Evolutionary conservation across 1,139 yeast genomes (phyloP).

Genomic region (Zygosaccharomyces sapae): DNA sequence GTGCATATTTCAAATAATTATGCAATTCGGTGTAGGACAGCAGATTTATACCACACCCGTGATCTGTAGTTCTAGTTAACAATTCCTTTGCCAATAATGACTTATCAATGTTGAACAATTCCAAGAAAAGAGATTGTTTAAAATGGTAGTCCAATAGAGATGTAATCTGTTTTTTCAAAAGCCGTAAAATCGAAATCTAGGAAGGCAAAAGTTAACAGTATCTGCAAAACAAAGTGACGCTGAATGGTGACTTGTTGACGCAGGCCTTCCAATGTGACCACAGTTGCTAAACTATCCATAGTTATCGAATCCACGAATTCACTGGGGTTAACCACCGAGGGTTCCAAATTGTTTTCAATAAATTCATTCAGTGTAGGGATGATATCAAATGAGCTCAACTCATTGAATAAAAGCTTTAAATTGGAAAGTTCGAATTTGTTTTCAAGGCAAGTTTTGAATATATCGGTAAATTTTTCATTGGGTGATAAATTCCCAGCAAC

Average conservation of each 20-base stretch:
- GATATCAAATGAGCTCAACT: constrained; percentile 34
- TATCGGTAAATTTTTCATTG: constrained; percentile 32
- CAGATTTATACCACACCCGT: constrained; percentile 26
- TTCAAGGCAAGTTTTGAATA: constrained; percentile 38
- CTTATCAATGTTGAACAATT: constrained; percentile 28
- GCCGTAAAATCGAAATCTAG: constrained; percentile 29
- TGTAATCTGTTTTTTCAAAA: constrained; percentile 23
- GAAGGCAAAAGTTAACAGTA: constrained; percentile 28
- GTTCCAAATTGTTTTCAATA: constrained; percentile 25
- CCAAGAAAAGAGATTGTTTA: constrained; percentile 27
- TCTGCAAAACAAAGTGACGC: constrained; percentile 25
- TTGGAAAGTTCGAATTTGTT: constrained; percentile 33
- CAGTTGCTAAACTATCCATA: constrained; percentile 19
- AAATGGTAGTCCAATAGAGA: constrained; percentile 26
- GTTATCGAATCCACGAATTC: constrained; percentile 25
- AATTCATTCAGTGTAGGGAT: constrained; percentile 24
- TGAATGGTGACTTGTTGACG: constrained; percentile 27
- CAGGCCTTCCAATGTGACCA: constrained; percentile 24
- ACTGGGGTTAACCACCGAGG: constrained; percentile 3
- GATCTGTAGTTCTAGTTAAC: constrained; percentile 23
- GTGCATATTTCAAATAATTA: constrained; percentile 20
- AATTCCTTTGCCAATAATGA: constrained; percentile 20
- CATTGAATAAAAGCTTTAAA: constrained; percentile 34
- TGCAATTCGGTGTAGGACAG: constrained; percentile 27
- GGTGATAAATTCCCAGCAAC: constrained; percentile 21